Evolutionary conservation across 441 rosid genomes (phyloP).

Genomic region (Euphorbia celastroides): DNA sequence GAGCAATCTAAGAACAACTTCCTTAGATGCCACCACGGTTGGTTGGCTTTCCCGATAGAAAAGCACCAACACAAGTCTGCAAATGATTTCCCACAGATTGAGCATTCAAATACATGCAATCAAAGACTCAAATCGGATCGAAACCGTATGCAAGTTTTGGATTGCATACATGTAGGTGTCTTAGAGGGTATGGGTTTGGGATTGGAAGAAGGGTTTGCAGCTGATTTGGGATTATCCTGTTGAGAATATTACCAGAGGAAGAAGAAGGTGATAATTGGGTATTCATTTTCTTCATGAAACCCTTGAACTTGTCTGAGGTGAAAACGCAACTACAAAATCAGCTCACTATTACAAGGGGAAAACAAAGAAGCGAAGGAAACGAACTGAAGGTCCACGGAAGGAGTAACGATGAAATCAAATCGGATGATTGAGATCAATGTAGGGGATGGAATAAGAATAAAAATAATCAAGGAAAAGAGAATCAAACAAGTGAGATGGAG

Average conservation of each 20-base stretch:
- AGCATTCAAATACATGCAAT: slow-evolving; percentile 78
- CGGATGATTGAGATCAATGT: background rate
- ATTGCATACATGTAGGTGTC: slow-evolving; percentile 24
- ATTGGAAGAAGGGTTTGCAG: slow-evolving; percentile 24
- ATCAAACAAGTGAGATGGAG: background rate
- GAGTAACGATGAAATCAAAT: background rate
- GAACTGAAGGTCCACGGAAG: background rate
- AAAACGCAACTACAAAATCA: background rate
- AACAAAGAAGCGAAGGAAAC: background rate
- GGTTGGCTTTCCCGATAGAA: slow-evolving; percentile 54
- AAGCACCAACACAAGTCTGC: slow-evolving; percentile 47
- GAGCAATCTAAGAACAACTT: slow-evolving; percentile 59
- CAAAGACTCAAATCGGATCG: slow-evolving; percentile 62
- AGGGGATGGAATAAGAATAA: background rate
- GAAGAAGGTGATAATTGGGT: slow-evolving; percentile 55
- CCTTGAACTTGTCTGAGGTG: slow-evolving; percentile 54
- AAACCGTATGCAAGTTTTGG: slow-evolving; percentile 44
- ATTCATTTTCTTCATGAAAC: slow-evolving; percentile 81
- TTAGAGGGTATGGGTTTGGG: slow-evolving; percentile 33
- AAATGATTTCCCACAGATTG: slow-evolving; percentile 56
- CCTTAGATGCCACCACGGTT: slow-evolving; percentile 52
- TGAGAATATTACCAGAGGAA: slow-evolving; percentile 36
- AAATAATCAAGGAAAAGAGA: background rate
- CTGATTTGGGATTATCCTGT: slow-evolving; percentile 29
- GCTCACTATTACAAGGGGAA: background rate